phyloP scores from a whole-genome alignment of 805 yeast species.

The Kodamaea hsintzibuensis region DNA sequence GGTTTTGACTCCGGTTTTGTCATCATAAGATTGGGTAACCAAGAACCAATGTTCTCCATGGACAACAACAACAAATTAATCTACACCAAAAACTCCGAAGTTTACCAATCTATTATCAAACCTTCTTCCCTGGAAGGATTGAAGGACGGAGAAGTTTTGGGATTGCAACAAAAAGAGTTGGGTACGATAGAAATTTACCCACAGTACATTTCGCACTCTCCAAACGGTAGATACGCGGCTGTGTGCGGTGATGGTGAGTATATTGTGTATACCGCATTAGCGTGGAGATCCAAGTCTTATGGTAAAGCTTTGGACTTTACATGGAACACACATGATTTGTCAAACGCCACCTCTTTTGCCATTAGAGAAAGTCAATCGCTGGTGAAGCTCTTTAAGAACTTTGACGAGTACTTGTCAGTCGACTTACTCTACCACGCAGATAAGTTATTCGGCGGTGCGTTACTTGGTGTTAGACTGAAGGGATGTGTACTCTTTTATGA shows the following conservation, averaged over 20 bases:
- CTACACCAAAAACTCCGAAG: slow-evolving; percentile 89
- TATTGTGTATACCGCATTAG: slow-evolving; percentile 91
- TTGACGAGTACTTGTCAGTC: slow-evolving; percentile 71
- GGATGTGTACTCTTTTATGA: slow-evolving; percentile 88
- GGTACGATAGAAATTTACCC: slow-evolving; percentile 96
- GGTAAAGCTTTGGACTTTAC: slow-evolving; percentile 89
- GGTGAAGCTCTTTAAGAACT: slow-evolving; percentile 77
- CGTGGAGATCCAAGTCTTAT: slow-evolving; percentile 95
- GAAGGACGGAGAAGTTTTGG: slow-evolving; percentile 79
- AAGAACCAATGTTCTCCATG: slow-evolving; percentile 91
- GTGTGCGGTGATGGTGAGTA: slow-evolving; percentile 98
- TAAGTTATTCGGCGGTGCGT: slow-evolving; percentile 84
- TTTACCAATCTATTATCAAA: slow-evolving; percentile 78
- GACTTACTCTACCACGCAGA: slow-evolving; percentile 73
- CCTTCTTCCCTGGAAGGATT: slow-evolving; percentile 58
- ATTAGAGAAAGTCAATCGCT: slow-evolving; percentile 66
- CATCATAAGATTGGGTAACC: slow-evolving; percentile 87
- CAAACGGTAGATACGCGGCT: slow-evolving; percentile 95
- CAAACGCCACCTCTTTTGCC: slow-evolving; percentile 72
- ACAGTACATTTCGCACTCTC: slow-evolving; percentile 82
- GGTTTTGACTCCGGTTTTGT: slow-evolving; percentile 96
- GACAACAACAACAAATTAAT: slow-evolving; percentile 90
- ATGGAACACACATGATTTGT: slow-evolving; percentile 82
- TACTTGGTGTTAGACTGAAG: slow-evolving; percentile 80
- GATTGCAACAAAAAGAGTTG: slow-evolving; percentile 81